Conservation (phyloP, 805 yeast genomes). For the Saccharomycopsis capsularis region DNA sequence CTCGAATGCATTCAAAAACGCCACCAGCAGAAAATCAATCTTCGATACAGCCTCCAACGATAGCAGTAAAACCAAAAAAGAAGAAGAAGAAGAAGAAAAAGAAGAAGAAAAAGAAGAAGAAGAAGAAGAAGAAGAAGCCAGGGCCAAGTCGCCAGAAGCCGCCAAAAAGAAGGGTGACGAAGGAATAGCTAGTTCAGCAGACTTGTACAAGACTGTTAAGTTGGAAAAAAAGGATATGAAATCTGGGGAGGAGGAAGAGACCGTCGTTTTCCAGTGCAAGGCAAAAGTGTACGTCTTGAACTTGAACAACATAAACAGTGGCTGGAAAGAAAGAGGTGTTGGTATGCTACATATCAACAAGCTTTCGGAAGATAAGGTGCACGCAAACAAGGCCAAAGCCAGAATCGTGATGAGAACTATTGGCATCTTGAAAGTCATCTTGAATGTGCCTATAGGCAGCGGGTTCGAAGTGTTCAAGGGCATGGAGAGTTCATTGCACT, state of each 20-base stretch:
- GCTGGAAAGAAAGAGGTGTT: conserved; percentile 95
- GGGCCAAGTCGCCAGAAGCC: conserved; percentile 23
- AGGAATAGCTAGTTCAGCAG: conserved; percentile 22
- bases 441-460: conserved; percentile 62
- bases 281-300: conserved; percentile 77
- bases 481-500: conserved; percentile 74
- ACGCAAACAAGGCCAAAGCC: conserved; percentile 31
- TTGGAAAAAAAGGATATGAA: conserved; percentile 51
- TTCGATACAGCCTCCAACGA: conserved; percentile 47
- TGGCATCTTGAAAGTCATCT: conserved; percentile 72
- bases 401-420: conserved; percentile 89
- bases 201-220: conserved; percentile 51
- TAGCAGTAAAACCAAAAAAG: no score
- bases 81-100: conserved; percentile 24
- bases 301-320: conserved; percentile 54
- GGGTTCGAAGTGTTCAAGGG: conserved; percentile 67
- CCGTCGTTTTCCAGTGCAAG: conserved; percentile 55
- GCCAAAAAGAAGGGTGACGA: conserved; percentile 28
- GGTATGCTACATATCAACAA: conserved; percentile 80
- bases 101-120: conserved; percentile 24
- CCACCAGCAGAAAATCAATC: conserved; percentile 48
- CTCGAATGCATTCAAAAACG: conserved; percentile 44
- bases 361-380: conserved; percentile 25
- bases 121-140: conserved; percentile 18
- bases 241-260: conserved; percentile 91